Base-by-base conservation (phyloP, 805 yeast species). In the Lachancea thermotolerans region DNA sequence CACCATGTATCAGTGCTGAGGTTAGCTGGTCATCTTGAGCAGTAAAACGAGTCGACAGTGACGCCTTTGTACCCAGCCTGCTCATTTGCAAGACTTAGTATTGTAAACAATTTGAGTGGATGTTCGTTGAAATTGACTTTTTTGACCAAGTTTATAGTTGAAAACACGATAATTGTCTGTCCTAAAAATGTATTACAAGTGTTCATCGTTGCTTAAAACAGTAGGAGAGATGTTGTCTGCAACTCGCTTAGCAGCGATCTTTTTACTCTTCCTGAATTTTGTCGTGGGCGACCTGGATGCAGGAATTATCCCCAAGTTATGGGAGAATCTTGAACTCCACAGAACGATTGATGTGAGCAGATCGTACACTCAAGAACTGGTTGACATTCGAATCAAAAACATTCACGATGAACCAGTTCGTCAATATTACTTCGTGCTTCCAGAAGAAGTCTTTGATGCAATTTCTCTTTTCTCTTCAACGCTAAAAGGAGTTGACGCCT, bases 311-410 rank as follows among this genome's bases (percentile, higher is more conserved):
- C 56, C 59, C 4, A 44, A 39, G 33, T 47, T 57, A 15, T 71
- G 75, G 75, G 80, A 75, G 56, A 88, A 87, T 62, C 57, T 66
- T 29, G 72, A 78, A 28, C 72, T 77, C 51, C 60, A 67, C 11
- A 78, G 86, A 52, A 61, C 72, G 8, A 56, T 87, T 32, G 96
- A 88, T 56, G 72, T 89, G 41, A 59, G 75, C 28, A 78, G 76
- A 51, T 67, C 89, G 2, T 89, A 82, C 60, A 73, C 79, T 35
- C 78, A 77, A 52, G 95, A 84, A 59, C 69, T 74, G 21, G 66
- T 72, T 47, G 63, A 73, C n/a, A 58, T 88, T 35, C 74, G 69
- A 40, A 71, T 79, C 35, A 74, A 65, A 54, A 91, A 90, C 67
- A 64, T 74, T 32, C 88, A 72, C 18, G 46, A 65, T 2, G 65